phyloP scores from a whole-genome alignment of 2,329 filamentous ascomycete species.

The Pestalotiopsis sp. region DNA sequence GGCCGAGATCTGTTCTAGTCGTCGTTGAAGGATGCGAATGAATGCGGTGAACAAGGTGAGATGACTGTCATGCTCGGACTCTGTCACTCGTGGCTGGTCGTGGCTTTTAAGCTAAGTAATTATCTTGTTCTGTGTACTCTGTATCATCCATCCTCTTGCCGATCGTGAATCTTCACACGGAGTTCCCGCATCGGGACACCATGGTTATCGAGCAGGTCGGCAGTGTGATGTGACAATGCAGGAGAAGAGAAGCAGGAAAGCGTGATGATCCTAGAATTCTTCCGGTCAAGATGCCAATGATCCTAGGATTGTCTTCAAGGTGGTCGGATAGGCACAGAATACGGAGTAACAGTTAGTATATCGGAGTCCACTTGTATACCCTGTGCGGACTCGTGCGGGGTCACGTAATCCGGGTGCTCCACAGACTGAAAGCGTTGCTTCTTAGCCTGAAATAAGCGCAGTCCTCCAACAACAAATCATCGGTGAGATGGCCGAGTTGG shows the following conservation, averaged over 20 bases:
- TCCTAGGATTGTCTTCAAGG: neutral
- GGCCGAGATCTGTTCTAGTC: too few relatives aligned
- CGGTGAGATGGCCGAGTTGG: neutral
- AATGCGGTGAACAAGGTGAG: too few relatives aligned
- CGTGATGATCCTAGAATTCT: neutral
- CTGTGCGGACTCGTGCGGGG: neutral
- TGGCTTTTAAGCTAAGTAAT: too few relatives aligned
- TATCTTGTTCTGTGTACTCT: too few relatives aligned
- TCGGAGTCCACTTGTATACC: neutral
- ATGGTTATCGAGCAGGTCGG: neutral
- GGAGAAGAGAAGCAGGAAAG: neutral
- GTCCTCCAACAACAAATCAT: neutral
- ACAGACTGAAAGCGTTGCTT: neutral
- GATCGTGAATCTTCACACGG: neutral
- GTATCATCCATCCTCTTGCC: too few relatives aligned
- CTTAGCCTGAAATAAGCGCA: neutral
- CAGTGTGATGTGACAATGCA: too few relatives aligned
- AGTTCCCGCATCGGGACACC: neutral
- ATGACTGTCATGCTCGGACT: too few relatives aligned
- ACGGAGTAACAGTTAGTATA: neutral
- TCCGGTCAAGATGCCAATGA: neutral
- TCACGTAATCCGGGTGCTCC: neutral
- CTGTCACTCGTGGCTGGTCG: too few relatives aligned
- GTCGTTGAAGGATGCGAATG: too few relatives aligned
- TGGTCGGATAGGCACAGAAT: neutral